Percentiles rank a stretch among this genome's conserved stretches.
Conservation (phyloP, 805 yeast species). For the Metschnikowia matae region DNA sequence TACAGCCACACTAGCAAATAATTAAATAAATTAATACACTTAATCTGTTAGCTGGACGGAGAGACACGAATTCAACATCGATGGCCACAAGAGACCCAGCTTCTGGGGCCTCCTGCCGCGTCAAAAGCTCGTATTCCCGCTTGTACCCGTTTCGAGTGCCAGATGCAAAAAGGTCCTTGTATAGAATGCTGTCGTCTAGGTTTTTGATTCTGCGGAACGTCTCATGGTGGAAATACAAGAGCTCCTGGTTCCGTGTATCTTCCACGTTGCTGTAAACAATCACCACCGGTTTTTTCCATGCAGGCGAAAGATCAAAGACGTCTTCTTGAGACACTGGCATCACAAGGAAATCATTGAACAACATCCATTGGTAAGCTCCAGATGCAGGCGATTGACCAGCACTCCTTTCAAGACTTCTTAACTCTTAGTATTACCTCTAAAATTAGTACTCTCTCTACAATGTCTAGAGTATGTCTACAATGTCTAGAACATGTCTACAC, state of each 20-base stretch:
- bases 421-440: too few relatives aligned
- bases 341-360: conserved; percentile 91
- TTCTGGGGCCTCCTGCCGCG: conserved; percentile 64
- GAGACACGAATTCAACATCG: conserved; percentile 92
- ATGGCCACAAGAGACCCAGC: conserved; percentile 81
- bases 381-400: conserved; percentile 17
- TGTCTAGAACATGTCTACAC: too few relatives aligned
- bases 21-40: too few relatives aligned
- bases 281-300: conserved; percentile 84
- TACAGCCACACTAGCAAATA: too few relatives aligned
- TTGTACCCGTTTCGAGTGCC: conserved; percentile 56
- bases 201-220: conserved; percentile 17
- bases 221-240: conserved; percentile 33
- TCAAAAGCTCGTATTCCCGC: conserved; percentile 65
- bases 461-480: too few relatives aligned
- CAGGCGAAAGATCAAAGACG: conserved; percentile 62
- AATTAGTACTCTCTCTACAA: too few relatives aligned
- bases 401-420: too few relatives aligned
- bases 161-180: conserved; percentile 69
- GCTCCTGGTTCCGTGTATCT: conserved; percentile 37
- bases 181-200: conserved; percentile 62
- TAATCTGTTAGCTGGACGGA: too few relatives aligned
- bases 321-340: conserved; percentile 70
- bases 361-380: conserved; percentile 55
- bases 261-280: conserved; percentile 58